Base-by-base conservation (phyloP, 192 early-diverging fungal genomes). In the Chytriomyces hyalinus region DNA sequence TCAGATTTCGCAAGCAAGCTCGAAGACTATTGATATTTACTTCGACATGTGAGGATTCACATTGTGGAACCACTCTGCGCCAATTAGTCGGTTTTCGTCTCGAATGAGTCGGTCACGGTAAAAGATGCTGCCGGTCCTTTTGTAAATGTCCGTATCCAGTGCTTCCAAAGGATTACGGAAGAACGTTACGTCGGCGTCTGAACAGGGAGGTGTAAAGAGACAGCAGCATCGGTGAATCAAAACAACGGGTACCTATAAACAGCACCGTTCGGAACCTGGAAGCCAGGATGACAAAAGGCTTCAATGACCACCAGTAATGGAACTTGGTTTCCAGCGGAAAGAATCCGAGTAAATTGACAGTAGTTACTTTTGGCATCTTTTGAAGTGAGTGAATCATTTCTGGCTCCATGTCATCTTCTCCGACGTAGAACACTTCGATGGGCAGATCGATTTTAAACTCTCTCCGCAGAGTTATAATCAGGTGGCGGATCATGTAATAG, bases 111-210 rank as follows among this genome's bases (percentile, higher is more conserved):
- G 81, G 75, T 92, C 92, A 22, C 83, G 83, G 74, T 88, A 92
- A 76, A 91, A 92, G 6, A 92, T 83, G 0, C 84, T 86, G 2
- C 83, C 80, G 24, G 66, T 49, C 62, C 88, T 85, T 10, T 80
- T 84, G 43, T 74, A 81, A 49, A 85, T 75, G 53, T 3, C 7
- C 17, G 26, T 44, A 0, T 65, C 11, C 73, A 92, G 92, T 9
- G 91, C 28, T 8, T 67, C 61, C 43, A 78, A 84, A 0, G 92
- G 92, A 65, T 81, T 77, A 67, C 87, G 79, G 63, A 93, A 70
- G 66, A 91, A 90, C 22, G 87, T 79, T 2, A 86, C 89, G 73
- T 93, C 92, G 9, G 92, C 88, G 78, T 93, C 92, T 36, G 36
- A 36, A 4, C 36, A 36, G 36, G 36, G 36, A 36, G 36, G 36